Conservation (phyloP, 164 flowering plant species). For the Saururus chinensis region DNA sequence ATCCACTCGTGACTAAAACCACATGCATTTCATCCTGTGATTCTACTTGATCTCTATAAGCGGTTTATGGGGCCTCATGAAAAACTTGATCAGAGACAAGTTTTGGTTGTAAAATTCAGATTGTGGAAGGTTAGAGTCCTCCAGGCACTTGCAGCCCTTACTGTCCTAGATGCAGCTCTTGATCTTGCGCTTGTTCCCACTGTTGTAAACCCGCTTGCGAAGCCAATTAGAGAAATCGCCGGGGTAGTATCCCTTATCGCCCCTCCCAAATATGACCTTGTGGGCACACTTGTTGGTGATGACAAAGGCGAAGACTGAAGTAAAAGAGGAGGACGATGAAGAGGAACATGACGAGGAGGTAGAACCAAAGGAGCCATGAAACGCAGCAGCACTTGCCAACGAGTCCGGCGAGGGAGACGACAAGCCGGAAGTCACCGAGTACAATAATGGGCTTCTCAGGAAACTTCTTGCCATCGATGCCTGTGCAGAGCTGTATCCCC, state of each 20-base stretch:
- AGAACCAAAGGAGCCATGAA: conserved; percentile 52
- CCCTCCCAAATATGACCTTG: conserved; percentile 25
- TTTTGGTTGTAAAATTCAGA: too few relatives aligned
- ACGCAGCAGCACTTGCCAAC: conserved; percentile 56
- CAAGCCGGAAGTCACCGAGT: conserved; percentile 42
- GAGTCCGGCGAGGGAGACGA: conserved; percentile 54
- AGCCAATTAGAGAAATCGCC: too few relatives aligned
- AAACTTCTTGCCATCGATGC: conserved; percentile 46
- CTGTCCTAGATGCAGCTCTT: conserved; percentile 51
- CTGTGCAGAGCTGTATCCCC: conserved; percentile 51
- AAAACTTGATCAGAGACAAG: too few relatives aligned
- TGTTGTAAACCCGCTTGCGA: too few relatives aligned
- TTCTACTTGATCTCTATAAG: too few relatives aligned
- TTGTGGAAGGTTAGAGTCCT: conserved; percentile 3
- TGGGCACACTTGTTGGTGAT: too few relatives aligned
- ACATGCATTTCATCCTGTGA: too few relatives aligned
- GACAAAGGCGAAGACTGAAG: too few relatives aligned
- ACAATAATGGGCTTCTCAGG: conserved; percentile 44
- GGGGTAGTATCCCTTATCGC: too few relatives aligned
- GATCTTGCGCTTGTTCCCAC: too few relatives aligned
- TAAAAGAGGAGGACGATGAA: conserved; percentile 39
- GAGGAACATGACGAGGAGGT: conserved; percentile 56
- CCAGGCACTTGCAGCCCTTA: conserved; percentile 31
- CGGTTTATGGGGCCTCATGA: too few relatives aligned
- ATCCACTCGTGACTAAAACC: too few relatives aligned